phyloP scores from a whole-genome alignment of 345 rosid genomes.

The Physaria fendleri region DNA sequence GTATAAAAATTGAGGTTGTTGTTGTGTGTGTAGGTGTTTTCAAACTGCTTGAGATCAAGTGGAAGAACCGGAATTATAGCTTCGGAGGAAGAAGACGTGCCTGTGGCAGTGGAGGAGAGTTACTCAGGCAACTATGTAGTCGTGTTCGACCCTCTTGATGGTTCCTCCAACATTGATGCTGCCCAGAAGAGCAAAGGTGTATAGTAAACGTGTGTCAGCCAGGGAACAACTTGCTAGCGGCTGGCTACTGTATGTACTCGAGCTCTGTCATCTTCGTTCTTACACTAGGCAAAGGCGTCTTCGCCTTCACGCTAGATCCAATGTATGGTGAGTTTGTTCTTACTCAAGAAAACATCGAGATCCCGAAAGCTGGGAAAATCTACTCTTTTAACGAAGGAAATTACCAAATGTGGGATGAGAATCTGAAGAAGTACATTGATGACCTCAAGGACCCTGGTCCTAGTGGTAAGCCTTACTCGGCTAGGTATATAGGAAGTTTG shows the following conservation, averaged over 20 bases:
- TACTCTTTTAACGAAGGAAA: conserved; percentile 94
- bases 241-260: conserved; percentile 96
- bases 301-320: conserved; percentile 76
- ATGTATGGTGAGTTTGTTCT: conserved; percentile 94
- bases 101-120: conserved; percentile 92
- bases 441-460: conserved; percentile 91
- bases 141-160: conserved; percentile 93
- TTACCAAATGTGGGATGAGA: conserved; percentile 87
- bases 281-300: conserved; percentile 77
- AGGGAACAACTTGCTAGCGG: conserved; percentile 82
- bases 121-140: conserved; percentile 91
- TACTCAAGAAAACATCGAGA: conserved; percentile 75
- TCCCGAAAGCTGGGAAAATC: conserved; percentile 76
- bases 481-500: conserved; percentile 89
- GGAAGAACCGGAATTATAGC: conserved; percentile 95
- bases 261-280: conserved; percentile 88
- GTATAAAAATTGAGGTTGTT: not conserved
- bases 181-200: conserved; percentile 59
- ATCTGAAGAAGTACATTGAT: conserved; percentile 87
- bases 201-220: conserved; percentile 89
- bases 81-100: conserved; percentile 96
- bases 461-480: conserved; percentile 79
- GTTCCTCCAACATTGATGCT: conserved; percentile 92
- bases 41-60: conserved; percentile 84
- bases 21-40: conserved; percentile 63